phyloP scores from a whole-genome alignment of 441 rosid genomes.

The Adansonia grandidieri region DNA sequence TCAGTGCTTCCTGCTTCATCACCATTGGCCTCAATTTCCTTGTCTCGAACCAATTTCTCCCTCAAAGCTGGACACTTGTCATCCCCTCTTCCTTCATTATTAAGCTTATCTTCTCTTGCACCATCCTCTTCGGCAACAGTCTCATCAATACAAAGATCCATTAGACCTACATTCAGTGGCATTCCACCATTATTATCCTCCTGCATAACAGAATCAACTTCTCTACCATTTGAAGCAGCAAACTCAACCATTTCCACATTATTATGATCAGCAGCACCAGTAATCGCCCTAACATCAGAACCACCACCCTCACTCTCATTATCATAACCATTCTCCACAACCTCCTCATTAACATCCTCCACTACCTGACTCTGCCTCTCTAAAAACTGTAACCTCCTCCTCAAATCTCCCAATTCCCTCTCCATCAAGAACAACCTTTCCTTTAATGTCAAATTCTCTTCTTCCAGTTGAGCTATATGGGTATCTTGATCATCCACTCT shows the following conservation, averaged over 20 bases:
- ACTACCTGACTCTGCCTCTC: conserved; percentile 67
- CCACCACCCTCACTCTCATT: conserved; percentile 77
- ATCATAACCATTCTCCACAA: conserved; percentile 76
- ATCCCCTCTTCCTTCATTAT: conserved; percentile 1
- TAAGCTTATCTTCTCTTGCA: conserved; percentile 4
- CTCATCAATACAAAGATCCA: conserved; percentile 50
- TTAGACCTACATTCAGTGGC: conserved; percentile 16
- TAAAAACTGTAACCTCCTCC: conserved; percentile 80
- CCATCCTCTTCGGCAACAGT: conserved; percentile 8
- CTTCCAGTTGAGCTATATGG: conserved; percentile 89
- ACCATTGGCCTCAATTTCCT: conserved; percentile 25
- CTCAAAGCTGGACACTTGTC: not conserved
- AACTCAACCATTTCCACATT: conserved; percentile 39
- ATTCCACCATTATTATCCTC: conserved; percentile 28
- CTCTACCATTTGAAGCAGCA: conserved; percentile 26
- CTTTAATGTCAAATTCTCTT: conserved; percentile 85
- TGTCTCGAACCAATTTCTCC: conserved; percentile 22
- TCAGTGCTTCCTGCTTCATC: conserved; percentile 32
- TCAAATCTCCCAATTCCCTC: conserved; percentile 79
- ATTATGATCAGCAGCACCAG: conserved; percentile 34
- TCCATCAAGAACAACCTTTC: conserved; percentile 95
- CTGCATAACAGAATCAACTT: conserved; percentile 29
- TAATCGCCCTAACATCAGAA: conserved; percentile 50
- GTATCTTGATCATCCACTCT: conserved; percentile 95
- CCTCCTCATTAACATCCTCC: conserved; percentile 79